A percentile compares a stretch with the other conserved stretches of the same genome.
These are phyloP conservation scores for Dimocarpus longan DNA, from an alignment of 345 rosid genomes.

Conservation along the genomic window DNA sequence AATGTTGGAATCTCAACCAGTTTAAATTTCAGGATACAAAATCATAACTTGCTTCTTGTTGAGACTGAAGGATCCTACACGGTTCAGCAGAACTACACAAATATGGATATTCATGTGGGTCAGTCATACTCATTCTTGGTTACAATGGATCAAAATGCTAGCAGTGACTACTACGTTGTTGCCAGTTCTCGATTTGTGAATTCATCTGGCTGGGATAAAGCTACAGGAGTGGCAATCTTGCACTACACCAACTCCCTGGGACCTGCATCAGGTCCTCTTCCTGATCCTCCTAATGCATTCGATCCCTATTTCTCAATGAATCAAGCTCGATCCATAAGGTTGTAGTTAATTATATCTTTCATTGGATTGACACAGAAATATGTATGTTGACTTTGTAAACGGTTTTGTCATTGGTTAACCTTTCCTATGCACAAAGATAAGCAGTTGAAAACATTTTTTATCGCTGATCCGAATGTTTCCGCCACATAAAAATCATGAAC, in stretches of 20 bases:
- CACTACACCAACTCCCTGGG: slow-evolving; percentile 85
- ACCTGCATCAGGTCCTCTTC: slow-evolving; percentile 87
- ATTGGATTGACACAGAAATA: slow-evolving; percentile 22
- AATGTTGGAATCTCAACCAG: slow-evolving; percentile 84
- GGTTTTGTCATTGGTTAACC: not conserved
- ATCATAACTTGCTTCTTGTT: slow-evolving; percentile 81
- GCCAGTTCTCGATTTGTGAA: slow-evolving; percentile 75
- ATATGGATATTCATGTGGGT: slow-evolving; percentile 95
- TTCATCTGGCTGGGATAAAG: slow-evolving; percentile 52
- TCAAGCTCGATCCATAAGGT: slow-evolving; percentile 99
- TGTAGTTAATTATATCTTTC: slow-evolving; percentile 34
- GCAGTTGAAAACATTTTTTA: slow-evolving; percentile 18
- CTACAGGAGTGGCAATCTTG: slow-evolving; percentile 74
- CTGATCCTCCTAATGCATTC: slow-evolving; percentile 69
- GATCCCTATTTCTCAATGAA: slow-evolving; percentile 87
- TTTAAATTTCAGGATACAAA: slow-evolving; percentile 90
- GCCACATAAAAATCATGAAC: slow-evolving; percentile 1
- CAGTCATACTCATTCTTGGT: slow-evolving; percentile 93
- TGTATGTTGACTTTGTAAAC: slow-evolving; percentile 1
- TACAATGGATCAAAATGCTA: slow-evolving; percentile 86
- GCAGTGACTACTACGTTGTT: slow-evolving; percentile 79
- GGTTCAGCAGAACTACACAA: slow-evolving; percentile 70
- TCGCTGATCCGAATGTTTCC: not conserved
- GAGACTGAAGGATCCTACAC: slow-evolving; percentile 98
- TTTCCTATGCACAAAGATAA: slow-evolving; percentile 4